phyloP scores from a whole-genome alignment of 78 protist species.

The Dictyostelium discoideum region DNA sequence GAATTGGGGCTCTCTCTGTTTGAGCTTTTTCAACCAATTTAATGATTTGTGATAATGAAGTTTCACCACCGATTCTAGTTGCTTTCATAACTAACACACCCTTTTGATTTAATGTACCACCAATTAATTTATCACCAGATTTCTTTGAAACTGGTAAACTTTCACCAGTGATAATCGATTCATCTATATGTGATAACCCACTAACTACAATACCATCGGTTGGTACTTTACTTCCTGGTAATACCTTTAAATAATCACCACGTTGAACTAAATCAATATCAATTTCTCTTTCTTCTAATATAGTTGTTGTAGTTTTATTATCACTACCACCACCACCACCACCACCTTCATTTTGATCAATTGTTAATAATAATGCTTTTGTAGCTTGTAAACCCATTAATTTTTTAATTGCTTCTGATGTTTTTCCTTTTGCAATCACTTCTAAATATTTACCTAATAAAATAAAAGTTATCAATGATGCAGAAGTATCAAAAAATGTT shows the following conservation, averaged over 20 bases:
- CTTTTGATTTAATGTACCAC: constrained; percentile 92
- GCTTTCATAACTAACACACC: constrained; percentile 84
- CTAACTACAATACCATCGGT: constrained; percentile 85
- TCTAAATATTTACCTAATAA: constrained; percentile 94
- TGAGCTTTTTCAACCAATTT: constrained; percentile 96
- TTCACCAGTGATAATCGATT: constrained; percentile 97
- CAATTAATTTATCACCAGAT: constrained; percentile 89
- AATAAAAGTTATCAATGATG: constrained; percentile 92
- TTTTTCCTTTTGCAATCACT: constrained; percentile 91
- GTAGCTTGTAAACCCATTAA: constrained; percentile 84
- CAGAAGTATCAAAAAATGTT: constrained; percentile 82
- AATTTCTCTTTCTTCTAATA: constrained; percentile 60
- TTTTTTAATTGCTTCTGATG: constrained; percentile 87
- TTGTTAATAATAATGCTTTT: constrained; percentile 51
- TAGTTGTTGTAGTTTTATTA: not conserved
- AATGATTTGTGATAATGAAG: constrained; percentile 90
- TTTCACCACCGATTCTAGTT: constrained; percentile 88
- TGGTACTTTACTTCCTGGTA: constrained; percentile 87
- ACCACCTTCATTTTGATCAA: constrained; percentile 28
- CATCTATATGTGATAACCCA: constrained; percentile 89
- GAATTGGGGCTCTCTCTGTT: constrained; percentile 86
- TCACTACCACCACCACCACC: too few relatives aligned
- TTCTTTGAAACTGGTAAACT: constrained; percentile 86
- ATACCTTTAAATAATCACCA: constrained; percentile 92
- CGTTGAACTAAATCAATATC: constrained; percentile 67